Evolutionary conservation across 495 filamentous ascomycete genomes (phyloP).

Genomic region (Tuber melanosporum): DNA sequence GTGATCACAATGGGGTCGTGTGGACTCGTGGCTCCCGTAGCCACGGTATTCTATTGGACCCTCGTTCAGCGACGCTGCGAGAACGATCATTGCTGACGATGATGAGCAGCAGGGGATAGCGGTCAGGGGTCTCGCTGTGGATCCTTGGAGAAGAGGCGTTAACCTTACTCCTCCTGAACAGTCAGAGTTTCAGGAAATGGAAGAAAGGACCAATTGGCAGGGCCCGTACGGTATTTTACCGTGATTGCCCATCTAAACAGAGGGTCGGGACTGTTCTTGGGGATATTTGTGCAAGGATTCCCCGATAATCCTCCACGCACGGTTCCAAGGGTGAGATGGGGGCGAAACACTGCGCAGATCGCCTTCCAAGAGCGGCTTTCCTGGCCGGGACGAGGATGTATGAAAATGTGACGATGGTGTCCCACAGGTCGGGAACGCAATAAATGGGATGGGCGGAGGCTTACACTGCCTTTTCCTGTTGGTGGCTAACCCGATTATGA

Average conservation of each 20-base stretch:
- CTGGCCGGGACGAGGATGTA: conserved; percentile 25
- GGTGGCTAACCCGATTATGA: conserved; percentile 33
- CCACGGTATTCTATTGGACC: conserved; percentile 21
- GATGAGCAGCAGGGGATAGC: conserved; percentile 39
- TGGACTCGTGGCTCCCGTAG: conserved; percentile 21
- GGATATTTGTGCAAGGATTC: conserved; percentile 33
- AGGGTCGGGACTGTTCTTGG: conserved; percentile 37
- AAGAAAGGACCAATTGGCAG: conserved; percentile 23
- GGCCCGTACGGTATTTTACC: conserved; percentile 27
- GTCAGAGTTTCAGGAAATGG: conserved; percentile 34
- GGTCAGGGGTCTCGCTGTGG: conserved; percentile 29
- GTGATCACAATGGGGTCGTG: conserved; percentile 28
- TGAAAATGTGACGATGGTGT: conserved; percentile 37
- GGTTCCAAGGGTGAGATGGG: conserved; percentile 40
- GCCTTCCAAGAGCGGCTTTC: conserved; percentile 37
- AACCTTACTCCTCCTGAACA: conserved; percentile 35
- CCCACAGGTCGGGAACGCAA: conserved; percentile 34
- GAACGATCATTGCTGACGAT: conserved; percentile 41
- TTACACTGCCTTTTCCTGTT: conserved; percentile 16
- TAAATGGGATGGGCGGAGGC: conserved; percentile 20
- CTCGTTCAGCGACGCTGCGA: conserved; percentile 30
- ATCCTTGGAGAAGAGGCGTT: conserved; percentile 25
- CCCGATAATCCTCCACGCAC: conserved; percentile 38
- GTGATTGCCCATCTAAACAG: conserved; percentile 39
- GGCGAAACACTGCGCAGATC: conserved; percentile 39